phyloP scores from a whole-genome alignment of 2,329 filamentous ascomycete genomes.

The Didymella lethalis region DNA sequence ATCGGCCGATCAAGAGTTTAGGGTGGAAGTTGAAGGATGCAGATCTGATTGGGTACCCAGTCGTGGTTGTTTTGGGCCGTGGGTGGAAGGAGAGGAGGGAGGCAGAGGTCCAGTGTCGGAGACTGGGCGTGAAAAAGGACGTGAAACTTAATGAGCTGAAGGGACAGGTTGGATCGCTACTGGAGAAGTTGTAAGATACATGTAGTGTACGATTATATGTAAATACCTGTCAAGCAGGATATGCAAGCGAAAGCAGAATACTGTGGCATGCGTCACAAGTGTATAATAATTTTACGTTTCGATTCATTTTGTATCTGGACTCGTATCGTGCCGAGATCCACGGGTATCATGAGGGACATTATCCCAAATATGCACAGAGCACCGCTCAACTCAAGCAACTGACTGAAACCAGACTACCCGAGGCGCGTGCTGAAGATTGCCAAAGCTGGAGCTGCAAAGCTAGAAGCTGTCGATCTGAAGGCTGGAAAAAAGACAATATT shows the following conservation, averaged over 20 bases:
- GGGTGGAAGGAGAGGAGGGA: conserved; percentile 48
- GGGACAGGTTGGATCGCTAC: conserved; percentile 47
- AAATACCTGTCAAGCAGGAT: background rate
- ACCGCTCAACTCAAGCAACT: conserved; percentile 17
- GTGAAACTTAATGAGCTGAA: conserved; percentile 62
- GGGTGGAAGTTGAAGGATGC: conserved; percentile 91
- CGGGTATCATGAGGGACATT: conserved; percentile 35
- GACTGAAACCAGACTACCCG: conserved; percentile 12
- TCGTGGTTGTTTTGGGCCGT: conserved; percentile 77
- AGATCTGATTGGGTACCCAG: conserved; percentile 85
- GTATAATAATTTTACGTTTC: conserved; percentile 26
- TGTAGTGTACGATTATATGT: background rate
- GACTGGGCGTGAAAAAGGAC: conserved; percentile 67
- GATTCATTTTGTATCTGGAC: conserved; percentile 31
- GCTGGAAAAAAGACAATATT: conserved; percentile 15
- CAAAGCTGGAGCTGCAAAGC: conserved; percentile 11
- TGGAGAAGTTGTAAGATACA: conserved; percentile 29
- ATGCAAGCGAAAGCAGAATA: background rate
- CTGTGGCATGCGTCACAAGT: background rate
- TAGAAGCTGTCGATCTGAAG: conserved; percentile 4
- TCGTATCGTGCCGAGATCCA: conserved; percentile 27
- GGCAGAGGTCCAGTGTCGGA: conserved; percentile 81
- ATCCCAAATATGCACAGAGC: conserved; percentile 33
- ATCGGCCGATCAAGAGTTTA: conserved; percentile 63
- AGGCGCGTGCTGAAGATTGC: conserved; percentile 17